Evolutionary conservation across 2,329 filamentous ascomycete species (phyloP), one percentile per base, ranked within the genome.

Genomic region (Thermochaetoides dissita): DNA sequence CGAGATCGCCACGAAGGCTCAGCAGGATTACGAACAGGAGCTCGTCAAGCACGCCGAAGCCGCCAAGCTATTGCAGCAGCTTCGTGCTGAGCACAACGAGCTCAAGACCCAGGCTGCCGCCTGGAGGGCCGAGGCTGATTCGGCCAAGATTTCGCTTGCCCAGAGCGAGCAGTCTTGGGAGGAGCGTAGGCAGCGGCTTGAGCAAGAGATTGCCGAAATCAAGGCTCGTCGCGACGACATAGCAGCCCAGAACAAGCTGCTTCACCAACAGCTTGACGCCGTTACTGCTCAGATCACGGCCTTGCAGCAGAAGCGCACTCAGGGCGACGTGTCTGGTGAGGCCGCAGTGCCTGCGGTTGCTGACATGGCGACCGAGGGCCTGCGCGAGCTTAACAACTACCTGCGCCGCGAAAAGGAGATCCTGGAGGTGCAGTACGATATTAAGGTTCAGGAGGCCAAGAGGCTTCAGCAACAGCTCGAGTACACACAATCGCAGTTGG

Each of bases 341-440:
- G 65, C 66, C 9, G 65, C 70, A 44, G 66, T 66, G 9, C 60
- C 69, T 1, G 62, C 71, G 10, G 63, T 69, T 6, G 64, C 74
- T 5, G 70, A 76, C 39, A 68, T 76, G 32, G 77, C 75, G 34
- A 66, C 79, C 8, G 84, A 86, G 50, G 84, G 84, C 41, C 74
- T 94, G 8, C 83, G 91, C 47, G 89, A 96, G 55, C 76, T 98
- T 43, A 93, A 94, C 63, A 82, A 76, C 47, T 98, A 91, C 59
- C 68, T 98, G 47, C 81, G 89, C 37, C 82, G 86, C 35, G 93
- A 98, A 63, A 98, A 96, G 67, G 91, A 96, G 58, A 96, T 98
- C 50, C 74, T 95, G 7, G 89, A 98, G 53, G 85, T 95, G n/a
- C 89, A 96, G 56, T 84, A 87, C 54, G 88, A 95, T 52, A 70